A percentile compares a stretch with the other conserved stretches of the same genome.
Evolutionary conservation across 345 rosid species (phyloP).

Genomic region (Arabidopsis thaliana): DNA sequence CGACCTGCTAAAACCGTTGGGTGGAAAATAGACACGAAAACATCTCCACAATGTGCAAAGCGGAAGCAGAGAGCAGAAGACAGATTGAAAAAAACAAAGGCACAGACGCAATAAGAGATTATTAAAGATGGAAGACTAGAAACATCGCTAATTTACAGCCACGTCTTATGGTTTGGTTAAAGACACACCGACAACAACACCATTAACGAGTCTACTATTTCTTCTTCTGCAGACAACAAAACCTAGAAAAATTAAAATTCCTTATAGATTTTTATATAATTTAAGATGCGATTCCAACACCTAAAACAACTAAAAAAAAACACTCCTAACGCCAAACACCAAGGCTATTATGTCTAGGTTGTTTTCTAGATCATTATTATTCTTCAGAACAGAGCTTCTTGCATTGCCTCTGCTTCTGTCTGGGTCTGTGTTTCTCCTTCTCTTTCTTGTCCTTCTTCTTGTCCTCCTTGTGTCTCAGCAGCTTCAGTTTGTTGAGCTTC

Average conservation of each 20-base stretch:
- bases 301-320: slow-evolving; percentile 18
- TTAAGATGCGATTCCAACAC: slow-evolving; percentile 8
- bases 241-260: not conserved
- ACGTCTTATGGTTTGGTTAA: slow-evolving; percentile 20
- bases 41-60: not conserved
- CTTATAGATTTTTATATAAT: not conserved
- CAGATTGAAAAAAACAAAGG: not conserved
- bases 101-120: not conserved
- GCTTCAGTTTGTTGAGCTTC: slow-evolving; percentile 9
- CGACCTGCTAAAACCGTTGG: not conserved
- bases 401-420: slow-evolving; percentile 41
- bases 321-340: slow-evolving; percentile 32
- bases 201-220: slow-evolving; percentile 22
- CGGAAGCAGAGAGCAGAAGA: not conserved
- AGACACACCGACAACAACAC: slow-evolving; percentile 30
- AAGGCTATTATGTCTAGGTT: slow-evolving; percentile 32
- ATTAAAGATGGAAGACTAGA: not conserved
- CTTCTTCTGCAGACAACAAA: not conserved
- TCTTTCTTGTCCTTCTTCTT: not conserved
- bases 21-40: too few species aligned
- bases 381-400: slow-evolving; percentile 31
- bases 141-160: slow-evolving; percentile 37
- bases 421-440: slow-evolving; percentile 23
- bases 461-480: slow-evolving; percentile 37
- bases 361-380: slow-evolving; percentile 12